phyloP scores from a whole-genome alignment of 78 protist genomes.

The Speleostelium caveatum region DNA sequence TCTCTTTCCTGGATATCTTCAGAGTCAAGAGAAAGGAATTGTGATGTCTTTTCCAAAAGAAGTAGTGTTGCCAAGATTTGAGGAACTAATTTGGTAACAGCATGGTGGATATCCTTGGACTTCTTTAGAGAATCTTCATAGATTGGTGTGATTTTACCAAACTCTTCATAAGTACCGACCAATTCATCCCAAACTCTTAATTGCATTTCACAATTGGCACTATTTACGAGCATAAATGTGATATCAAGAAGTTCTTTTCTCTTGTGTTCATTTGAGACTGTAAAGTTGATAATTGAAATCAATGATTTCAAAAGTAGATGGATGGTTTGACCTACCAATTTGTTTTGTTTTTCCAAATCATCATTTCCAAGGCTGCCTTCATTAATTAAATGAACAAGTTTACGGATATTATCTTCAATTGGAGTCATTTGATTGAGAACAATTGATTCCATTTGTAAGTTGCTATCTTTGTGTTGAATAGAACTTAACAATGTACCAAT shows the following conservation, averaged over 20 bases:
- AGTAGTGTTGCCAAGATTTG: not conserved
- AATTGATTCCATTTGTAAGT: not conserved
- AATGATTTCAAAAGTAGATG: not conserved
- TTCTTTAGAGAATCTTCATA: slow-evolving; percentile 6
- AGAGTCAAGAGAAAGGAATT: not conserved
- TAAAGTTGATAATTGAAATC: not conserved
- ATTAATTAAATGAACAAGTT: not conserved
- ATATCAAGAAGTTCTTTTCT: not conserved
- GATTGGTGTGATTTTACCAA: slow-evolving; percentile 36
- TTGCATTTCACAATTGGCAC: slow-evolving; percentile 4
- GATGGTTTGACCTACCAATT: not conserved
- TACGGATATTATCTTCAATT: slow-evolving; percentile 11
- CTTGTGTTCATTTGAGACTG: not conserved
- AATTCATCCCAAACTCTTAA: slow-evolving; percentile 34
- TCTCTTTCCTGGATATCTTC: not conserved
- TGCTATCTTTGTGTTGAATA: too few relatives aligned
- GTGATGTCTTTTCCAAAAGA: slow-evolving; percentile 14
- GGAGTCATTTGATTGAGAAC: not conserved
- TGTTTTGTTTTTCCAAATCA: not conserved
- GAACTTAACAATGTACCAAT: not conserved
- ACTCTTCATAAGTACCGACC: slow-evolving; percentile 43
- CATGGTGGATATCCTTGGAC: not conserved
- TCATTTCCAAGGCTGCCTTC: not conserved
- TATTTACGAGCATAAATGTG: not conserved
- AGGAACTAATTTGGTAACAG: not conserved